phyloP scores from a whole-genome alignment of 139 green algal genomes.

The Haematococcus lacustris region DNA sequence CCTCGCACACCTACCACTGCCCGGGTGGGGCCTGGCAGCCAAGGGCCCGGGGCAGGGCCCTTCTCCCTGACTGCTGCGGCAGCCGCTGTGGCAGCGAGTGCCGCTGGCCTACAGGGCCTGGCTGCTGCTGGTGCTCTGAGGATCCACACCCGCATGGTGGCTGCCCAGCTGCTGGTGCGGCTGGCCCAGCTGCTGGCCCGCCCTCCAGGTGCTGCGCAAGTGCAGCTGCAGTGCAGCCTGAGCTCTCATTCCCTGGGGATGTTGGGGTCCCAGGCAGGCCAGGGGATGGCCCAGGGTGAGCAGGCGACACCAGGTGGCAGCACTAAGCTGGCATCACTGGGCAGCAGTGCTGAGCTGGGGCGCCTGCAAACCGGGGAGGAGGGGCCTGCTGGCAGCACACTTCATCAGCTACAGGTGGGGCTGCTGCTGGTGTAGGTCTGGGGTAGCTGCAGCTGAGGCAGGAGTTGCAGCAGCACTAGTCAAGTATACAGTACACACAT shows the following conservation, averaged over 20 bases:
- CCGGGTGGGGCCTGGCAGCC: no score
- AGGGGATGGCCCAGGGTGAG: not conserved
- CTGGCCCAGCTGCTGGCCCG: not conserved
- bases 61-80: constrained; percentile 4
- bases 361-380: no score
- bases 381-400: no score
- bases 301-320: not conserved
- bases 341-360: not conserved
- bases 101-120: constrained; percentile 3
- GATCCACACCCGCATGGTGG: constrained; percentile 77
- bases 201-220: not conserved
- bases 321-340: not conserved
- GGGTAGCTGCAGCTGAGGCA: no score
- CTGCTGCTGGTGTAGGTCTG: no score
- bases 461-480: no score
- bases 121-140: constrained; percentile 30
- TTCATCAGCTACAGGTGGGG: no score
- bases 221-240: not conserved
- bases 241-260: not conserved
- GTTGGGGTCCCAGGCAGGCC: not conserved
- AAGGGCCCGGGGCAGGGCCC: no score
- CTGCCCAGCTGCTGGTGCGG: constrained; percentile 45
- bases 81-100: constrained; percentile 1
- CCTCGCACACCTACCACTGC: no score
- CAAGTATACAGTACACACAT: no score